Evolutionary conservation across 305 asterid genomes (phyloP), one percentile per base, ranked within the genome.

Genomic region (Petunia hybrid): DNA sequence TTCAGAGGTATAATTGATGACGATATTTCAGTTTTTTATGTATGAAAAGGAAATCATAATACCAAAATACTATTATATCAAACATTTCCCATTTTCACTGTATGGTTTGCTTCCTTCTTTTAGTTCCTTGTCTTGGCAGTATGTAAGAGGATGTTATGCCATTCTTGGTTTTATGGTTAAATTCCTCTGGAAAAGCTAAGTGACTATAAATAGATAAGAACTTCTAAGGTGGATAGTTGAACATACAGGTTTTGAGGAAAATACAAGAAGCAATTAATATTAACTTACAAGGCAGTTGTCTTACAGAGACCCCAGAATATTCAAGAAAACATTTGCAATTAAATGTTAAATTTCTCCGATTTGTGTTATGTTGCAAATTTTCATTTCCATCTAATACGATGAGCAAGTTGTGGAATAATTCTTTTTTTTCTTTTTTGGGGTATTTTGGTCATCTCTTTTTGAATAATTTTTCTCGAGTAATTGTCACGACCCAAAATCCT

Each of bases 321-420:
- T 43, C 12, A 43, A 43, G 76, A 43, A 66, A 69, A 8, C 53
- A 69, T 69, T 69, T 40, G 41, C 59, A 22, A 69, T 45, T 69
- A 31, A 43, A 31, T 42, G 55, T 67, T 41, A 53, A 65, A 65
- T 39, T 39, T 63, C 14, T 66, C 12, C 41, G 36, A 40, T 66
- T 66, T 66, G 36, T 66, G 51, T 66, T 65, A 13, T 40, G 74
- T 41, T 16, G 7, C 41, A 46, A 66, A 14, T 40, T 67, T 67
- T 36, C 35, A 51, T 65, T 65, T 39, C 48, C 31, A 10, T 65
- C 8, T 6, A 2, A 59, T 9, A 51, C 8, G 10, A 8, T 9
- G n/a, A 51, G 57, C 57, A 51, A 51, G 14, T 4, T 2, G 13
- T 48, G 55, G 55, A 2, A n/a, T 22, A 0, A 22, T 22, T 22